Evolutionary conservation across 441 rosid genomes (phyloP).

Genomic region (Erodium texanum): DNA sequence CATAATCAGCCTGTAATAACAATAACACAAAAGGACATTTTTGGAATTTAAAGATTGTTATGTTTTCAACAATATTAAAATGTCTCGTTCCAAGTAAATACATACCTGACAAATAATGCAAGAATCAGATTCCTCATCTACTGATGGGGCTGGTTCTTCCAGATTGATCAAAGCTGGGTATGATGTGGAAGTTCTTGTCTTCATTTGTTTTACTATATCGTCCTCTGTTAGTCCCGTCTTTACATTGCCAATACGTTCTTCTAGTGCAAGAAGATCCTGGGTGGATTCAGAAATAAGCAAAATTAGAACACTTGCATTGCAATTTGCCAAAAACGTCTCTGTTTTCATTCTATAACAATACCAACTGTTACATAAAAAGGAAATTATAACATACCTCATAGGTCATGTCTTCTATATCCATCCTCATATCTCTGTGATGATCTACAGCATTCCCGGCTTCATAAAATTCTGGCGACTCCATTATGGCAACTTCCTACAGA

Average conservation of each 20-base stretch:
- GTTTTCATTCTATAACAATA: too few species aligned
- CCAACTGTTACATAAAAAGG: too few species aligned
- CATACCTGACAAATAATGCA: slow-evolving; percentile 87
- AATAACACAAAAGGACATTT: too few species aligned
- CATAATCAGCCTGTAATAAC: not conserved
- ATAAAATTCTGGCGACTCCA: slow-evolving; percentile 46
- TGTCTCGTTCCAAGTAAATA: not conserved
- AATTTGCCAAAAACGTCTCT: too few species aligned
- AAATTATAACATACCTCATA: slow-evolving; percentile 72
- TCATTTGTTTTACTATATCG: slow-evolving; percentile 33
- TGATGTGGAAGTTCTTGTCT: slow-evolving; percentile 24
- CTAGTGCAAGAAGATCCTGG: slow-evolving; percentile 88
- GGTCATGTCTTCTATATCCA: slow-evolving; percentile 90
- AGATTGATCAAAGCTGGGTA: slow-evolving; percentile 32
- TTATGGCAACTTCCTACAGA: slow-evolving; percentile 57
- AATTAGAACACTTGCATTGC: too few species aligned
- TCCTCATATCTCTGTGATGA: slow-evolving; percentile 81
- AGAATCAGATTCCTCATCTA: slow-evolving; percentile 49
- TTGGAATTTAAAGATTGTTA: too few species aligned
- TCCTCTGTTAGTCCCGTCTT: slow-evolving; percentile 75
- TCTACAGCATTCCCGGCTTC: slow-evolving; percentile 43
- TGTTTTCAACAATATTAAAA: too few species aligned
- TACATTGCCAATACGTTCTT: slow-evolving; percentile 73
- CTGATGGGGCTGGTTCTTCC: slow-evolving; percentile 47
- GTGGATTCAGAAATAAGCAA: not conserved